These are phyloP conservation scores for Trichomonas vaginalis DNA, from an alignment of 208 protist genomes.

Conservation along the genomic window DNA sequence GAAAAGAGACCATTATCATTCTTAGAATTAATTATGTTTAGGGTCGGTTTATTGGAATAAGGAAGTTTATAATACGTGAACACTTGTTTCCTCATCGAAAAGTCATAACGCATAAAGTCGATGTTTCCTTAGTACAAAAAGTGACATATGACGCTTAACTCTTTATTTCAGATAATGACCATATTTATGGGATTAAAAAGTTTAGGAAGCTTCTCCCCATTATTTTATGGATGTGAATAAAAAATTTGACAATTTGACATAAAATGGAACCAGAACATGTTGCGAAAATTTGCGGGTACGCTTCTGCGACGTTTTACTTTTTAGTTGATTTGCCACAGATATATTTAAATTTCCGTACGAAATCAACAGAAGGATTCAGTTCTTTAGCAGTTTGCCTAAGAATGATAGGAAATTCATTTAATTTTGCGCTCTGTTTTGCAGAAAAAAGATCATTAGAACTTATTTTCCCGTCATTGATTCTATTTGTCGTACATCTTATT, in stretches of 20 bases:
- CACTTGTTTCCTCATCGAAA: too few relatives aligned
- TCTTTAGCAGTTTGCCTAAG: background rate
- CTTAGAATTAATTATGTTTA: too few relatives aligned
- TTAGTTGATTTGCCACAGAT: background rate
- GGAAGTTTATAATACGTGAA: too few relatives aligned
- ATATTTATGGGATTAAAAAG: too few relatives aligned
- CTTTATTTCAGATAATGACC: too few relatives aligned
- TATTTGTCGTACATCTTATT: background rate
- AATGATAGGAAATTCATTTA: background rate
- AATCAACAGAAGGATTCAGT: background rate
- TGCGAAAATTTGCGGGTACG: background rate
- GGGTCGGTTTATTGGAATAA: too few relatives aligned
- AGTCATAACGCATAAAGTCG: too few relatives aligned
- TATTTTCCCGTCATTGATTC: background rate
- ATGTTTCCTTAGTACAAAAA: too few relatives aligned
- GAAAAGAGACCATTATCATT: too few relatives aligned
- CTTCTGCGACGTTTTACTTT: background rate
- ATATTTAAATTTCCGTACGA: background rate
- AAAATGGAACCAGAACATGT: background rate
- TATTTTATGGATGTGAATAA: too few relatives aligned
- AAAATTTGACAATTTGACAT: background rate
- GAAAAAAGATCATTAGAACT: background rate
- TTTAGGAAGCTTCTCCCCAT: too few relatives aligned
- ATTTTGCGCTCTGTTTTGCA: background rate
- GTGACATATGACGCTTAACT: too few relatives aligned